Evolutionary conservation across 1,284 basidiomycete species (phyloP).

Genomic region (Leccinum solheimii): DNA sequence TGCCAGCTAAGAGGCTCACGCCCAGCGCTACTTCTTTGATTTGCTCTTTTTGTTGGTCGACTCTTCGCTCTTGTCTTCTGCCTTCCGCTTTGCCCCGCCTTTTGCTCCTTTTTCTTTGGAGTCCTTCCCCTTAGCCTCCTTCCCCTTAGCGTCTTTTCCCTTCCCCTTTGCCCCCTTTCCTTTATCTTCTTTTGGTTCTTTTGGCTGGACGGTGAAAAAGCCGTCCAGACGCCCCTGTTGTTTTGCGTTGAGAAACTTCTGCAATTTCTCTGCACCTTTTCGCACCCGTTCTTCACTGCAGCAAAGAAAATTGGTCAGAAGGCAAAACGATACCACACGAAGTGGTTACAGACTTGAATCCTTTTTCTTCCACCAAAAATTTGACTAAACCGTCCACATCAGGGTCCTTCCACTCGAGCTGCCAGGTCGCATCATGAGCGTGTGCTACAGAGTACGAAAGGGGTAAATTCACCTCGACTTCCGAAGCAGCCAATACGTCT

Average conservation of each 20-base stretch:
- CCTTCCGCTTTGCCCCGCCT: conserved; percentile 67
- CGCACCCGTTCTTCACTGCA: conserved; percentile 93
- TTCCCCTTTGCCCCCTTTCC: conserved; percentile 41
- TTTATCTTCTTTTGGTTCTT: conserved; percentile 46
- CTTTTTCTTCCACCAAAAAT: conserved; percentile 93
- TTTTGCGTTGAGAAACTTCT: conserved; percentile 85
- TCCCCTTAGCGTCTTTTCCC: conserved; percentile 30
- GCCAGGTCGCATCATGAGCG: conserved; percentile 4
- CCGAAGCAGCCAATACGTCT: conserved; percentile 83
- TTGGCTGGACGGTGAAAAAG: conserved; percentile 82
- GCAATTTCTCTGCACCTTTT: conserved; percentile 91
- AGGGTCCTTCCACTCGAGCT: conserved; percentile 95
- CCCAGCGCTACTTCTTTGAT: conserved; percentile 27
- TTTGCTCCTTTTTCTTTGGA: conserved; percentile 33
- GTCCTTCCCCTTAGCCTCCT: conserved; percentile 30
- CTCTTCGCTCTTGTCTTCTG: conserved; percentile 35
- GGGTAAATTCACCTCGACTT: conserved; percentile 70
- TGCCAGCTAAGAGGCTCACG: background rate
- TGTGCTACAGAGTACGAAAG: background rate
- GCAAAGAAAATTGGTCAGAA: conserved; percentile 2
- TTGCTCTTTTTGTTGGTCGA: conserved; percentile 35
- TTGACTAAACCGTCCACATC: conserved; percentile 94
- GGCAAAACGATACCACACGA: background rate
- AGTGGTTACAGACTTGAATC: conserved; percentile 76
- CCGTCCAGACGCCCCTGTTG: conserved; percentile 97